Base-by-base conservation (phyloP, 306 rosid genomes). In the Fragaria ananassa region DNA sequence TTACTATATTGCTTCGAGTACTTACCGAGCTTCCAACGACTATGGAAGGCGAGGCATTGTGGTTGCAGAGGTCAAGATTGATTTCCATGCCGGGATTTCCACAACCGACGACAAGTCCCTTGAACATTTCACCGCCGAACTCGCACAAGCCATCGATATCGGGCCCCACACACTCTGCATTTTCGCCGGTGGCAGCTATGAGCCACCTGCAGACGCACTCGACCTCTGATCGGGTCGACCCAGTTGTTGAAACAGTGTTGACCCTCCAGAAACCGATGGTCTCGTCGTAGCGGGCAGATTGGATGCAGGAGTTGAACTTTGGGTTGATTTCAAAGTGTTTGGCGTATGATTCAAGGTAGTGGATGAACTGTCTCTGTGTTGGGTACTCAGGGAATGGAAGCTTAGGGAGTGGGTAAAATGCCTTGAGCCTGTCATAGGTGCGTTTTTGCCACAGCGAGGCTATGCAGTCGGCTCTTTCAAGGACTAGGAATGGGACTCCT, bases 21-120 rank as follows among this genome's bases (percentile, higher is more conserved):
- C 93, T 82, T 23, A 91, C 98, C 84, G 96, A 90, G 91, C 90
- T 90, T 1, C 99, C 92, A 80, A 87, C 86, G 78, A 95, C 99
- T 76, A 95, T 76, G 13, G 90, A 86, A 2, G 99, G 97, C 2
- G 81, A 84, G 23, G 99, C 97, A 85, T 86, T 83, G 83, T 95
- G 85, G 82, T 90, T 90, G 82, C 87, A 89, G 54, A 95, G 96
- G 74, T 95, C 99, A 27, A 95, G 96, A 0, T 97, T 89, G 45
- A 95, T 80, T 54, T 95, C 99, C 99, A 95, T 95, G 45, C 99
- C 99, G 8, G 99, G 92, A 65, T 95, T 95, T 0, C 99, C 99
- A 67, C 97, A 89, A 5, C 99, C 99, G 29, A 95, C 96, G 41
- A 95, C 97, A 0, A 95, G 88, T 49, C 99, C 96, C 44, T 74